phyloP scores from a whole-genome alignment of 768 basidiomycete genomes.

The Tephrocybe sp. region DNA sequence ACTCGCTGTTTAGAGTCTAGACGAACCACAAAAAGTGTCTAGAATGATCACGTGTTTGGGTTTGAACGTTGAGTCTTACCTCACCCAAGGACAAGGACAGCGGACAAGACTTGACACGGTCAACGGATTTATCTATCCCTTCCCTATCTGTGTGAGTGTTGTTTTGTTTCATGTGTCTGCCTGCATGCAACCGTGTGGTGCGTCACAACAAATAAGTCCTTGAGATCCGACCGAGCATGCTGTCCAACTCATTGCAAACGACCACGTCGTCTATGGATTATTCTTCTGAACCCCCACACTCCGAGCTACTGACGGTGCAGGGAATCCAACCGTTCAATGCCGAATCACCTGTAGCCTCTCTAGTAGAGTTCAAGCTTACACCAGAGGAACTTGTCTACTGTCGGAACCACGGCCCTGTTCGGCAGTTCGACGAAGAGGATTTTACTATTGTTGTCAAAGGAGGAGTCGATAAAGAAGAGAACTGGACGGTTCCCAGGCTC shows the following conservation, averaged over 20 bases:
- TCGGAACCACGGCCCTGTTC: constrained; percentile 67
- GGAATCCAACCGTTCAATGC: constrained; percentile 62
- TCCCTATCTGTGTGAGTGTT: not conserved
- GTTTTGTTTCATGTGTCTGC: not conserved
- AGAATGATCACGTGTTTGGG: constrained; percentile 16
- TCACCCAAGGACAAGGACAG: too few relatives aligned
- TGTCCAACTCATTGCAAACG: constrained; percentile 8
- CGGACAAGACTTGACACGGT: not conserved
- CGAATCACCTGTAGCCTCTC: constrained; percentile 53
- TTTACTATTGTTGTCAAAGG: constrained; percentile 42
- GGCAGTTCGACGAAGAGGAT: constrained; percentile 44
- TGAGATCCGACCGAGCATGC: constrained; percentile 15
- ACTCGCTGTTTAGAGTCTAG: not conserved
- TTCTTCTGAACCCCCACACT: constrained; percentile 46
- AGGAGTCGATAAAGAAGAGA: constrained; percentile 27
- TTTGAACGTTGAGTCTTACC: too few relatives aligned
- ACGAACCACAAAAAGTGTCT: constrained; percentile 8
- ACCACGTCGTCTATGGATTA: constrained; percentile 48
- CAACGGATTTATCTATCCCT: not conserved
- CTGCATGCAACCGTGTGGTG: not conserved
- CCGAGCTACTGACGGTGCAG: constrained; percentile 43
- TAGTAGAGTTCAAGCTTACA: constrained; percentile 59
- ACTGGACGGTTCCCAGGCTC: constrained; percentile 37
- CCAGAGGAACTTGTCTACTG: constrained; percentile 66
- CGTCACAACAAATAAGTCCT: not conserved